phyloP scores from a whole-genome alignment of 164 flowering plant genomes.

The Vitis rotundifolia region DNA sequence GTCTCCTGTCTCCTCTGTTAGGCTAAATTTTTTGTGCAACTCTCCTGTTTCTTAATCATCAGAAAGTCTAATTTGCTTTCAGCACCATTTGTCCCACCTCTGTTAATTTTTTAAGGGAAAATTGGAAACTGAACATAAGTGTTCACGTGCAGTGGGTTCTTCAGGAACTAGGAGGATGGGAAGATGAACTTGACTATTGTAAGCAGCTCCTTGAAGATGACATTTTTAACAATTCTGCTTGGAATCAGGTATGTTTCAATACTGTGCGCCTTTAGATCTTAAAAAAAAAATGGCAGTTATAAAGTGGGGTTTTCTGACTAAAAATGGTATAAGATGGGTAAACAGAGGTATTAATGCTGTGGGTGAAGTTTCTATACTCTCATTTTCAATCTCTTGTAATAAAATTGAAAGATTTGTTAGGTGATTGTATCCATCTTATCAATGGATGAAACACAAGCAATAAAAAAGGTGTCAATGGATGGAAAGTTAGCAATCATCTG shows the following conservation, averaged over 20 bases:
- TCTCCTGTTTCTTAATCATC: not conserved
- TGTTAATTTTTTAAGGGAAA: not conserved
- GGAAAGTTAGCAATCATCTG: too few species aligned
- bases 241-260: slow-evolving; percentile 79
- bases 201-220: slow-evolving; percentile 72
- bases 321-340: too few species aligned
- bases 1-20: not conserved
- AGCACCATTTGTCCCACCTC: not conserved
- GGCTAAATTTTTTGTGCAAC: not conserved
- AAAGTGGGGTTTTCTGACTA: too few species aligned
- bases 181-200: slow-evolving; percentile 85
- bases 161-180: slow-evolving; percentile 93
- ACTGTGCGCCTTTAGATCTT: too few species aligned
- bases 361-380: not conserved
- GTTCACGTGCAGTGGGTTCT: slow-evolving; percentile 82
- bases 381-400: too few species aligned
- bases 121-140: not conserved
- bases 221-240: slow-evolving; percentile 89
- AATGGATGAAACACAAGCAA: too few species aligned
- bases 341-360: not conserved
- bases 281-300: too few species aligned
- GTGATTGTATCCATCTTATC: too few species aligned
- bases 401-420: too few species aligned
- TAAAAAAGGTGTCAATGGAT: too few species aligned
- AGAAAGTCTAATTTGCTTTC: not conserved